Conservation (phyloP, 176 grass and related monocot species). For the Oryza brachyantha region DNA sequence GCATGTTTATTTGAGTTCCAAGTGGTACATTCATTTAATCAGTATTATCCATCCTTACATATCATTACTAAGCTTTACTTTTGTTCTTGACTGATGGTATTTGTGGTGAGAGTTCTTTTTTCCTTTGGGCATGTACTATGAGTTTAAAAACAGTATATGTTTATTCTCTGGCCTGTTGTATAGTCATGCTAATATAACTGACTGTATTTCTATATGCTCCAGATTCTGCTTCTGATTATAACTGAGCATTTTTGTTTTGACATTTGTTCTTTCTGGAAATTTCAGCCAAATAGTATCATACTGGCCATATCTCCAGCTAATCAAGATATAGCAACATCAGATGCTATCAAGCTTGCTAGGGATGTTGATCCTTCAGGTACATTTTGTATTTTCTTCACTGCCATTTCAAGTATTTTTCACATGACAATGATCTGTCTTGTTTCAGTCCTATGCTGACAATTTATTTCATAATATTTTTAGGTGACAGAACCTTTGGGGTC, state of each 20-base stretch:
- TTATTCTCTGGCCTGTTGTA: background rate
- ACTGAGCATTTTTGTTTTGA: background rate
- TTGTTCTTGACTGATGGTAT: background rate
- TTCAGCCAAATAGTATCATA: constrained; percentile 89
- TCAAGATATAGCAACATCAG: constrained; percentile 99
- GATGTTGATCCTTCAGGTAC: constrained; percentile 95
- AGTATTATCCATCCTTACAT: background rate
- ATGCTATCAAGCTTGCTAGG: constrained; percentile 94
- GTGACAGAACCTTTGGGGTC: constrained; percentile 96
- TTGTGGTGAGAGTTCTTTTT: background rate
- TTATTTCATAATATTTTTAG: constrained; percentile 47
- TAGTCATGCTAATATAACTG: background rate
- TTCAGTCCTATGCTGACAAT: constrained; percentile 22
- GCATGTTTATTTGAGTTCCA: background rate
- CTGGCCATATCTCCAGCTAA: constrained; percentile 99
- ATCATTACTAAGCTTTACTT: background rate
- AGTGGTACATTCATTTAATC: background rate
- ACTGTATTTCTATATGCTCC: background rate
- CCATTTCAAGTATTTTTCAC: constrained; percentile 18
- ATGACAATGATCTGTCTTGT: background rate
- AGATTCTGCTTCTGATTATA: background rate
- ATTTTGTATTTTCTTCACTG: constrained; percentile 7
- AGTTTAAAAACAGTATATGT: background rate
- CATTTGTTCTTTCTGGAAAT: constrained; percentile 29
- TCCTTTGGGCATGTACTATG: background rate